These are phyloP conservation scores for Hanseniaspora thailandica DNA, from an alignment of 805 yeast genomes.

Conservation along the genomic window DNA sequence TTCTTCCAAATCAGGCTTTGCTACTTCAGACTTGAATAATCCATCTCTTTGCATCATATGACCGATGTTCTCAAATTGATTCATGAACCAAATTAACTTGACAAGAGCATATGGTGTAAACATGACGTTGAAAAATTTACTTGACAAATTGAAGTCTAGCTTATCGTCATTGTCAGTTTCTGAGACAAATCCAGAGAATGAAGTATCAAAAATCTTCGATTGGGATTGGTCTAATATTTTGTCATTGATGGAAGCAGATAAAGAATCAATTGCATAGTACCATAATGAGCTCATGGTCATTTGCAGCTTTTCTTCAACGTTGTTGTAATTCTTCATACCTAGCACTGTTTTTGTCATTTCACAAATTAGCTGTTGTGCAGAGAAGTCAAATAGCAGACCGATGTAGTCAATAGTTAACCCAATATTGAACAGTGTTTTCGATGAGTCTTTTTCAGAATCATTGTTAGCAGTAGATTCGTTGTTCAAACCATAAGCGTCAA, in stretches of 20 bases:
- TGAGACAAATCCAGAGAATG: conserved; percentile 34
- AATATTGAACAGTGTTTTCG: background rate
- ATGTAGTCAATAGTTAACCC: conserved; percentile 6
- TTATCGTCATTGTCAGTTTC: conserved; percentile 23
- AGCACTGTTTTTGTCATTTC: background rate
- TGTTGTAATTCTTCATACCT: conserved; percentile 7
- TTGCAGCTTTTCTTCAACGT: background rate
- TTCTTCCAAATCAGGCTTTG: background rate
- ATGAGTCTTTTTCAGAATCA: background rate
- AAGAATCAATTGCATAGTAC: conserved; percentile 24
- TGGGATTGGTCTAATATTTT: conserved; percentile 29
- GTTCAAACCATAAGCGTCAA: background rate
- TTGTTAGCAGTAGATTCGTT: too few species aligned
- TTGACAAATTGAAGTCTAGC: conserved; percentile 45
- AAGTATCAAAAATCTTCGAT: conserved; percentile 38
- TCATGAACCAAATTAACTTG: conserved; percentile 30
- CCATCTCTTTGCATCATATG: background rate
- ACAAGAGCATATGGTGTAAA: conserved; percentile 42
- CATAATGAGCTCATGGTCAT: conserved; percentile 18
- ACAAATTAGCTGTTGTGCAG: conserved; percentile 11
- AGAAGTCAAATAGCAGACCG: conserved; percentile 10
- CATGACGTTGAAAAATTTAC: conserved; percentile 47
- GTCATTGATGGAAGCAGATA: conserved; percentile 26
- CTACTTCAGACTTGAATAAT: background rate
- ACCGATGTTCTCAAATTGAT: conserved; percentile 19